Evolutionary conservation across 192 early-diverging fungal species (phyloP), one percentile per base, ranked within the genome.

Genomic region (Coemansia umbellata): DNA sequence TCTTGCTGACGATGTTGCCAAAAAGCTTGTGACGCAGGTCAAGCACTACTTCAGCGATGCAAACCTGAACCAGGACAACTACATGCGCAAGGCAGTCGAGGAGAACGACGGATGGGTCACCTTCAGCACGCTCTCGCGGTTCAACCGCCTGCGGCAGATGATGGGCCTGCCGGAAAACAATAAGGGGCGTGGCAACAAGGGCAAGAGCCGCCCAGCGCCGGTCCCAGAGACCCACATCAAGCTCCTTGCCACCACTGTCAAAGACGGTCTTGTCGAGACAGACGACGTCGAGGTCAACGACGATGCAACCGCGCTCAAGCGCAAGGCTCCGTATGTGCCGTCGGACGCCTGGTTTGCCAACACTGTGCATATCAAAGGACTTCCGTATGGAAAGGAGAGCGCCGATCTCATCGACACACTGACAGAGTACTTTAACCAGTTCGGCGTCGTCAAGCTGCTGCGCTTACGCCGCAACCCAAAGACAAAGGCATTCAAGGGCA

Each of bases 1-100:
- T 17, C 37, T 67, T 37, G 23, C 53, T 13, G 37, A 52, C 15
- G 60, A 69, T 22, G 53, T 41, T 0, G 58, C 72, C 15, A 49
- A 49, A 11, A 58, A 59, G 55, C 37, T 75, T 0, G 66, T 75
- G 8, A 17, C 42, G 8, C 74, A 77, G 37, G 57, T 77, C 36
- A 77, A 77, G 74, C 63, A 77, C 63, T 77, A 77, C 52, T 66
- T 77, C 51, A 62, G 63, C 63, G 63, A 77, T 17, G 74, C 63
- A 14, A 77, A 66, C 63, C 47, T 77, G 51, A 77, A 60, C 58
- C 74, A 70, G 58, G 74, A 77, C 52, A 37, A 39, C 27, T 77
- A 50, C 36, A 70, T 77, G 68, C 59, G 67, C 51, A 61, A 71
- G 49, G 47, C 40, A 13, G 45, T 71, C 3, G 35, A 31, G 14